A percentile compares a stretch with the other conserved stretches of the same genome.
Evolutionary conservation across 164 flowering plant genomes (phyloP).

Genomic region (Magnolia kwangsiensis): DNA sequence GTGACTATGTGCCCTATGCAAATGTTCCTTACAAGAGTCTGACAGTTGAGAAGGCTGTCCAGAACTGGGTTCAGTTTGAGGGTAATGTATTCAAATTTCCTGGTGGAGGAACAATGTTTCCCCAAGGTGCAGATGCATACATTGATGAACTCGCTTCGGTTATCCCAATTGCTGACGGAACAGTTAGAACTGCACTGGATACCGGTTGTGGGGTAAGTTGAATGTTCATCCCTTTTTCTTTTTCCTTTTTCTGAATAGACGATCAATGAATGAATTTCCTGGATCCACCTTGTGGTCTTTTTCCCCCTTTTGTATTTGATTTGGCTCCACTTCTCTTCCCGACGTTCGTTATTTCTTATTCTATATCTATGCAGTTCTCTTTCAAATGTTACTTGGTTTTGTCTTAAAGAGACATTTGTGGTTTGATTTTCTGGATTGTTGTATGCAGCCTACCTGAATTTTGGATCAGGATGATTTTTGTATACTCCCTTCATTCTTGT

Average conservation of each 20-base stretch:
- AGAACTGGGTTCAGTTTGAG: slow-evolving; percentile 87
- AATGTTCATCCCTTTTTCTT: not conserved
- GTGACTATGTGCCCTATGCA: slow-evolving; percentile 86
- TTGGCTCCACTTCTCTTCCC: too few species aligned
- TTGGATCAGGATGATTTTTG: too few species aligned
- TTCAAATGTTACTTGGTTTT: too few species aligned
- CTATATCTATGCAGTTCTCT: not conserved
- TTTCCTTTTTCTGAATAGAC: not conserved
- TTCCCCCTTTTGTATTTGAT: too few species aligned
- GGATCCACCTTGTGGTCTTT: too few species aligned
- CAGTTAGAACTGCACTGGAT: slow-evolving; percentile 87
- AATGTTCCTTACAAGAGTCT: slow-evolving; percentile 84
- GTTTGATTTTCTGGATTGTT: not conserved
- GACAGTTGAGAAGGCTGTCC: slow-evolving; percentile 88
- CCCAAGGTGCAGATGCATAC: slow-evolving; percentile 96
- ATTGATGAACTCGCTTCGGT: slow-evolving; percentile 89
- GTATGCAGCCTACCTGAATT: not conserved
- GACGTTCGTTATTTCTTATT: not conserved
- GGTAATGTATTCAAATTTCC: slow-evolving; percentile 94
- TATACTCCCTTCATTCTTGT: too few species aligned
- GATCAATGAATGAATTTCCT: not conserved
- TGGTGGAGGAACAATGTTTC: slow-evolving; percentile 99
- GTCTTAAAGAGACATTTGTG: not conserved
- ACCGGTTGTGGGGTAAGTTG: slow-evolving; percentile 90
- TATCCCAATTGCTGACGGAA: slow-evolving; percentile 78